phyloP scores from a whole-genome alignment of 2,329 filamentous ascomycete species.

The Aspergillus costaricaensis region DNA sequence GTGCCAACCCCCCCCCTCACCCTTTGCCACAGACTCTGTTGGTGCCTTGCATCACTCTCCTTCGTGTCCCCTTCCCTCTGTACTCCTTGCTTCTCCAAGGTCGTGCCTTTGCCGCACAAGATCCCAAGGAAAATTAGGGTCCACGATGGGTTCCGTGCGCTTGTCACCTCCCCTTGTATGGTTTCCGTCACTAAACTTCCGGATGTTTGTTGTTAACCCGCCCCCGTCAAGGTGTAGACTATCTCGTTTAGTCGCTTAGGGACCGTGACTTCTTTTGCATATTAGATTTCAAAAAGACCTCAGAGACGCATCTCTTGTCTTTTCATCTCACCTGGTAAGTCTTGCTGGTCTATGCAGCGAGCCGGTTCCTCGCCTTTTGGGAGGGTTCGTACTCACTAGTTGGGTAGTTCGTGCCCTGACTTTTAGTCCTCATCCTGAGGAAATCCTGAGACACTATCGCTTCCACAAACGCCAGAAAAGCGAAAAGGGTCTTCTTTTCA shows the following conservation, averaged over 20 bases:
- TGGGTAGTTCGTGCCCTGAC: conserved; percentile 39
- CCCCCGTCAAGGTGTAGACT: conserved; percentile 22
- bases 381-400: conserved; percentile 40
- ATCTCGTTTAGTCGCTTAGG: conserved; percentile 25
- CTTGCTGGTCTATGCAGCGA: conserved; percentile 34
- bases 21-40: conserved; percentile 25
- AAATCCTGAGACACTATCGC: conserved; percentile 19
- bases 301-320: conserved; percentile 24
- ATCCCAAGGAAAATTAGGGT: conserved; percentile 29
- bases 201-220: conserved; percentile 39
- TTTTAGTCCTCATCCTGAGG: conserved; percentile 30
- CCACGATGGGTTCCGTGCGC: conserved; percentile 24
- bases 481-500: conserved; percentile 26
- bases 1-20: conserved; percentile 26
- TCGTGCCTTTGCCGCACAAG: conserved; percentile 30
- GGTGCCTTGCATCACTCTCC: conserved; percentile 41
- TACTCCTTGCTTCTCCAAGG: conserved; percentile 36
- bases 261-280: conserved; percentile 28
- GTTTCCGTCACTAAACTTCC: conserved; percentile 16
- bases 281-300: conserved; percentile 31
- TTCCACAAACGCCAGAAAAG: conserved; percentile 20
- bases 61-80: conserved; percentile 27
- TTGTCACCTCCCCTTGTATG: conserved; percentile 30
- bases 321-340: conserved; percentile 31
- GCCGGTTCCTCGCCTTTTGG: conserved; percentile 24